phyloP scores from a whole-genome alignment of 1,284 basidiomycete genomes.

The Sanghuangporus weigelae region DNA sequence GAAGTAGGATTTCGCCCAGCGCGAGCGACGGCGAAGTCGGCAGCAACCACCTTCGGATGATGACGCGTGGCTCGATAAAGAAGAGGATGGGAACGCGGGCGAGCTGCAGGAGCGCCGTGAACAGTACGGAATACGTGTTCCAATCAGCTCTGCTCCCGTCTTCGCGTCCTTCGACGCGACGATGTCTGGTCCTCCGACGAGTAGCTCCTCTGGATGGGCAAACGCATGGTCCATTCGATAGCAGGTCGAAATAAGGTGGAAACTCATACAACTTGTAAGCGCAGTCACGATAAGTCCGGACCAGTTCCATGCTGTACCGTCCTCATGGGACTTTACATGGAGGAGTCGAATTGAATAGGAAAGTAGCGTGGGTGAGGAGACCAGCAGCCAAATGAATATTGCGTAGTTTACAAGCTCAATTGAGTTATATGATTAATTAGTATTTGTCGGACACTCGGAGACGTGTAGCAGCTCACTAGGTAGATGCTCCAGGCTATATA shows the following conservation, averaged over 20 bases:
- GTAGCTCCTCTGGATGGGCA: background rate
- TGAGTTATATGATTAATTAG: background rate
- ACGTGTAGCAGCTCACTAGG: background rate
- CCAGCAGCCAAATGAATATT: background rate
- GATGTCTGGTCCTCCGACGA: constrained; percentile 2
- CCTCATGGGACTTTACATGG: background rate
- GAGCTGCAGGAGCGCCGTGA: background rate
- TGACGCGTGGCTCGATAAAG: background rate
- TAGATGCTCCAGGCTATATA: background rate
- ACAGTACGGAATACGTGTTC: background rate
- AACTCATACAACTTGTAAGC: background rate
- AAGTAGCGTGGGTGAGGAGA: background rate
- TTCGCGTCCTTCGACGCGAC: background rate
- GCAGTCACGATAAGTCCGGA: background rate
- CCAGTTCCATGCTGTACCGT: background rate
- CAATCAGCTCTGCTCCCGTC: background rate
- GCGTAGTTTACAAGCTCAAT: background rate
- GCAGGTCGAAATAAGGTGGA: background rate
- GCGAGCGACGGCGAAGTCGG: background rate
- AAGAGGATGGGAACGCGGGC: background rate
- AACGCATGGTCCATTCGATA: constrained; percentile 11
- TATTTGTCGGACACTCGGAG: background rate
- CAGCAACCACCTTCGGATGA: background rate
- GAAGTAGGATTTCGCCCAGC: constrained; percentile 5
- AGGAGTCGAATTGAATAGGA: background rate